These are phyloP conservation scores for Lagenidium giganteum DNA, from an alignment of 352 stramenopile species.

Conservation along the genomic window DNA sequence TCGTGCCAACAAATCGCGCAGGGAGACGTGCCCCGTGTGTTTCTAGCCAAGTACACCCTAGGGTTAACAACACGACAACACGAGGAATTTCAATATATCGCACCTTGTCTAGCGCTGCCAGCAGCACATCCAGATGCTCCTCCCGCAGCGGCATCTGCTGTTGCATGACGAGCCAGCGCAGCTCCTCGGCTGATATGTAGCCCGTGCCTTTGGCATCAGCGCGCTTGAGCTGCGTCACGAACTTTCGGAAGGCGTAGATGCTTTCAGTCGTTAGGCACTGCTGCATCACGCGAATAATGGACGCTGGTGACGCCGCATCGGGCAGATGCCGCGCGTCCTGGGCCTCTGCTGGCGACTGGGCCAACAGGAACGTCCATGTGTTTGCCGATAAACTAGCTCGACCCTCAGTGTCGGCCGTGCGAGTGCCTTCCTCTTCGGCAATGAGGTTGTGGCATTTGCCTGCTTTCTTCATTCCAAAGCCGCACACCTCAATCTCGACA, in stretches of 20 bases:
- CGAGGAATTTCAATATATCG: no score
- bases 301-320: conserved; percentile 28
- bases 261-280: conserved; percentile 46
- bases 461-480: conserved; percentile 28
- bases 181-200: conserved; percentile 58
- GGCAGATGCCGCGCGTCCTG: conserved; percentile 39
- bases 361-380: conserved; percentile 63
- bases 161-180: conserved; percentile 55
- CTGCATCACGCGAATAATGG: conserved; percentile 46
- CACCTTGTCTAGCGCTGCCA: conserved; percentile 66
- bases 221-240: conserved; percentile 34
- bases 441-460: conserved; percentile 72
- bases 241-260: conserved; percentile 54
- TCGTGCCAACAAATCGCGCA: conserved; percentile 32
- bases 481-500: conserved; percentile 70
- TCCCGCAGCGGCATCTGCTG: conserved; percentile 52
- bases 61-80: background rate
- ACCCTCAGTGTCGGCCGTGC: conserved; percentile 67
- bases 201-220: conserved; percentile 41
- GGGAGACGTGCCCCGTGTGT: conserved; percentile 53
- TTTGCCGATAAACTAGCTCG: conserved; percentile 38
- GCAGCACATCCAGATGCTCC: conserved; percentile 70
- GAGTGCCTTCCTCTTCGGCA: conserved; percentile 45
- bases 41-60: conserved; percentile 11
- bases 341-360: conserved; percentile 27